phyloP scores from a whole-genome alignment of 345 rosid species.

The Triadica sebifera region DNA sequence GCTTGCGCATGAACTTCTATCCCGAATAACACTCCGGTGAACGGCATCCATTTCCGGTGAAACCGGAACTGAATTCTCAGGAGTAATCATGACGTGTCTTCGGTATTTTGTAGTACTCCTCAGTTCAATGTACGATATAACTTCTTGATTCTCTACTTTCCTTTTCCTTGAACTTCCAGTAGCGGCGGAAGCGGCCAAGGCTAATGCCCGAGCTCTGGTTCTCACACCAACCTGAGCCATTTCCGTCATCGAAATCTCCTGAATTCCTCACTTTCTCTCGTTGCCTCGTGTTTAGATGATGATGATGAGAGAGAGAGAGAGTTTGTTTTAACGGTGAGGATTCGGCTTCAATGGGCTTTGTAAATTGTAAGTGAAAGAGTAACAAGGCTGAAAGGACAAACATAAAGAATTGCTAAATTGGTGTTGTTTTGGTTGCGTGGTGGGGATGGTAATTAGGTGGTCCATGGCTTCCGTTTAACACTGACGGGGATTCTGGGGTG shows the following conservation, averaged over 20 bases:
- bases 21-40: conserved; percentile 12
- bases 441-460: conserved; percentile 36
- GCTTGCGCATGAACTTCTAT: conserved; percentile 32
- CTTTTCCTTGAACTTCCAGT: conserved; percentile 21
- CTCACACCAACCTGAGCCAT: conserved; percentile 36
- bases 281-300: not conserved
- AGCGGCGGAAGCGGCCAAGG: conserved; percentile 5
- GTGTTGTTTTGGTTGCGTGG: conserved; percentile 33
- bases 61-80: conserved; percentile 9
- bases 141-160: conserved; percentile 13
- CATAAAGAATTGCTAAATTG: not conserved
- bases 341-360: not conserved
- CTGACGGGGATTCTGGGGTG: conserved; percentile 55
- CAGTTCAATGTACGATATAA: conserved; percentile 37
- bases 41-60: conserved; percentile 5
- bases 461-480: conserved; percentile 45
- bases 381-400: not conserved
- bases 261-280: conserved; percentile 17
- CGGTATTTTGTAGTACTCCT: conserved; percentile 24
- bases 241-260: conserved; percentile 33
- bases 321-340: conserved; percentile 1
- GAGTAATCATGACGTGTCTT: conserved; percentile 10
- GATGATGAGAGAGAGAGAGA: not conserved
- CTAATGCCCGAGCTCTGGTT: conserved; percentile 31
- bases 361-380: not conserved